These are phyloP conservation scores for Candida railenensis DNA, from an alignment of 805 yeast species.

Conservation along the genomic window DNA sequence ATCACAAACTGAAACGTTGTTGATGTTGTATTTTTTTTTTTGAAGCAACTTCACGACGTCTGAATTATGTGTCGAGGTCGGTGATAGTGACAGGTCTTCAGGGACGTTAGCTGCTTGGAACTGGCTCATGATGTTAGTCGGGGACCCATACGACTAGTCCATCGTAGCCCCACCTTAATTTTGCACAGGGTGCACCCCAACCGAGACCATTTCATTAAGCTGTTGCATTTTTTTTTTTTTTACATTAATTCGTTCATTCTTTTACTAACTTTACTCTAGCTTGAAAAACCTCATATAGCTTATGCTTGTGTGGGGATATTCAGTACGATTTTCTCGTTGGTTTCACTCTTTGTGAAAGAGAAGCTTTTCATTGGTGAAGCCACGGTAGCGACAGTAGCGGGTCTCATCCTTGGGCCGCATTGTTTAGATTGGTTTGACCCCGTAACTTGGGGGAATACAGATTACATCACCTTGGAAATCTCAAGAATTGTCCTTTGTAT, in stretches of 20 bases:
- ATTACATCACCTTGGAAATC: slow-evolving; percentile 77
- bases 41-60: too few relatives aligned
- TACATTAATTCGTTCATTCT: background rate
- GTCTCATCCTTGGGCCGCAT: slow-evolving; percentile 86
- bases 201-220: too few relatives aligned
- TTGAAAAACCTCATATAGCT: slow-evolving; percentile 74
- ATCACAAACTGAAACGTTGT: too few relatives aligned
- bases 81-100: too few relatives aligned
- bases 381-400: slow-evolving; percentile 81
- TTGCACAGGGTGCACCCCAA: too few relatives aligned
- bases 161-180: too few relatives aligned
- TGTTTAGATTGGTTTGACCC: slow-evolving; percentile 84
- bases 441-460: slow-evolving; percentile 79
- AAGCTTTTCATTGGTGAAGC: slow-evolving; percentile 88
- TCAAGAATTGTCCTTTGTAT: slow-evolving; percentile 80
- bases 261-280: slow-evolving; percentile 16
- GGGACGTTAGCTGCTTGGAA: too few relatives aligned
- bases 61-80: too few relatives aligned
- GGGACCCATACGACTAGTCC: too few relatives aligned
- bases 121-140: too few relatives aligned
- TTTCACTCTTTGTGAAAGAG: slow-evolving; percentile 81
- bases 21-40: too few relatives aligned
- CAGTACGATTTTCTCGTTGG: slow-evolving; percentile 73
- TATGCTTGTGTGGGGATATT: slow-evolving; percentile 87
- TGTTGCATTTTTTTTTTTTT: background rate